Evolutionary conservation across 495 filamentous ascomycete species (phyloP), one percentile per base, ranked within the genome.

Genomic region (Aspergillus egyptiacus): DNA sequence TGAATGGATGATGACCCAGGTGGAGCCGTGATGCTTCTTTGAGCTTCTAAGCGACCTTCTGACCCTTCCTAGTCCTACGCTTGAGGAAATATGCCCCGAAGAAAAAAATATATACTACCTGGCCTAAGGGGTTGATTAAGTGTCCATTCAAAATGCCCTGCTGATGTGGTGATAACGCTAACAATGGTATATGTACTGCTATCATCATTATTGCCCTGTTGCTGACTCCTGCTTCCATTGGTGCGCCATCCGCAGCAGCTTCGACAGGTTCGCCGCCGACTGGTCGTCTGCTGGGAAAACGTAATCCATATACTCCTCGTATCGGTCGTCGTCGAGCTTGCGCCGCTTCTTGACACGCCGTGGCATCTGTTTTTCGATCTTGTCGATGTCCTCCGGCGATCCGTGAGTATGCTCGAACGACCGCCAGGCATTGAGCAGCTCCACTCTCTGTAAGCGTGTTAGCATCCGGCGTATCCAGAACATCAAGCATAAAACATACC

Each of bases 261-360:
- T 89, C 20, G 86, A 85, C 61, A 96, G 73, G 51, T 87, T 89
- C 51, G 85, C 85, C 48, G 87, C 85, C 56, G 86, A 85, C 68
- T 87, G 79, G 68, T 96, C 91, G 74, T 97, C 93, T 6, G 89
- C 91, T 5, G 93, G 93, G 82, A 98, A 98, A 37, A 97, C 79
- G 62, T 91, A 96, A 65, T 97, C 93, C 74, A 91, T 80, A 65
- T 95, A 98, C 70, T 98, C 93, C 77, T 98, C 93, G 74, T 88
- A 96, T 15, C 80, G 84, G 63, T 95, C 91, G 70, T 96, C 91
- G 63, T 95, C 91, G 69, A 96, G 62, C 80, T 83, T 91, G 66
- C 93, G 83, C 57, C 90, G 79, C 78, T 93, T 93, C 83, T 95
- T 98, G 65, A 88, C 86, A 64, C 82, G 85, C 39, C 89, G 77